Evolutionary conservation across 495 filamentous ascomycete species (phyloP), one percentile per base, ranked within the genome.

Genomic region (Thermothielavioides terrestris): DNA sequence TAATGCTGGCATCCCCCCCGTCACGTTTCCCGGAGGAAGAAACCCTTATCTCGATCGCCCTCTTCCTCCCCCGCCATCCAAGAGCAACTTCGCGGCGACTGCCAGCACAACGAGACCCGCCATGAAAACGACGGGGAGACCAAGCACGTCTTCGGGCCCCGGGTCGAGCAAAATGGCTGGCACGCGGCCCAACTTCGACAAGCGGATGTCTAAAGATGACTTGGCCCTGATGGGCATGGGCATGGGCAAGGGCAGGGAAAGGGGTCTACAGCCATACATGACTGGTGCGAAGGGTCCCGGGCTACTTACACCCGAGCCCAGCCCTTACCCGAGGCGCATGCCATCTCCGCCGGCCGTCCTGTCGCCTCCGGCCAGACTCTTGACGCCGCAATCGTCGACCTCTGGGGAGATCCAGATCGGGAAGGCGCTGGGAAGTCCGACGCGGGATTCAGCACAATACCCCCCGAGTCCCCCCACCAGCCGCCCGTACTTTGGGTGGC

Each of bases 361-460:
- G 39, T 50, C 62, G 41, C 50, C 55, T 38, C 53, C 60, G 25
- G 47, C 63, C 21, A 61, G 61, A 47, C 53, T 68, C 43, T 48
- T 58, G 20, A 70, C 67, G 6, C 66, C 68, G n/a, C 67, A 76
- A 23, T 71, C 70, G 10, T 48, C 70, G 35, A 58, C 46, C 40
- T 54, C 63, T n/a, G 61, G 58, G 22, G 59, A 64, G 50, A 60
- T 59, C 32, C 64, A 56, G 46, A 82, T 81, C 43, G 78, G 78
- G 14, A 77, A 81, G 76, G 79, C 77, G 12, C 63, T 81, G 35
- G 77, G 79, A 37, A 80, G 78, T 50, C 77, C 78, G 17, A 26
- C 53, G 20, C 26, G 39, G 15, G 49, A 46, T 20, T 35, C 27
- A 5, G 6, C 18, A n/a, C 40, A 28, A 4, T 20, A 21, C 26